Percentiles rank a stretch among this genome's conserved stretches.
Evolutionary conservation across 2,329 filamentous ascomycete species (phyloP).

Genomic region (Colletotrichum spaethianum): DNA sequence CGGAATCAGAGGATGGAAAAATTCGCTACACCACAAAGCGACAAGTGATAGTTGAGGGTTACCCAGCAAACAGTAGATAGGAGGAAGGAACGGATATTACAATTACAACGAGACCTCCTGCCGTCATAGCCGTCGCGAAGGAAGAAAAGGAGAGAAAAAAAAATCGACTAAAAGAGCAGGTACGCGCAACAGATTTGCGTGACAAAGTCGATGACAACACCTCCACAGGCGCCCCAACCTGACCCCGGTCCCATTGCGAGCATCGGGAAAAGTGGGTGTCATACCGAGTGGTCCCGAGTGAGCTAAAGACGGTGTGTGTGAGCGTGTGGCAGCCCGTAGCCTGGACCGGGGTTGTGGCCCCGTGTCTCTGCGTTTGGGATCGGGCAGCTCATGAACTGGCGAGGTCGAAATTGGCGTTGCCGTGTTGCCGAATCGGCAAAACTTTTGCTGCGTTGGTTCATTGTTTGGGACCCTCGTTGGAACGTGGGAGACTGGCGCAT

Average conservation of each 20-base stretch:
- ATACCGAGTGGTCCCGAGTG: slow-evolving; percentile 10
- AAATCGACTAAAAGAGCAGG: background rate
- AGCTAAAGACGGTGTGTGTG: background rate
- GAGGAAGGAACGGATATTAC: background rate
- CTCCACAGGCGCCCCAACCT: slow-evolving; percentile 34
- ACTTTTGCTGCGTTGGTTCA: background rate
- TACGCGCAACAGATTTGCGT: slow-evolving; percentile 18
- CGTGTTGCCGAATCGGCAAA: slow-evolving; percentile 31
- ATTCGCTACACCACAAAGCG: too few species aligned
- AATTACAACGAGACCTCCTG: too few species aligned
- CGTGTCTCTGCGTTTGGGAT: background rate
- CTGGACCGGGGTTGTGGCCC: background rate
- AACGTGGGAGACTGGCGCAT: background rate
- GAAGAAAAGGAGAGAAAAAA: background rate
- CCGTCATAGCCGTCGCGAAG: background rate
- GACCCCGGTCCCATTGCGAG: slow-evolving; percentile 32
- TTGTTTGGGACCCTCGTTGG: background rate
- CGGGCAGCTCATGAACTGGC: background rate
- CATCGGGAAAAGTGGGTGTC: slow-evolving; percentile 18
- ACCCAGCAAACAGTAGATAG: background rate
- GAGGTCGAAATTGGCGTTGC: slow-evolving; percentile 8
- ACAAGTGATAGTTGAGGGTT: background rate
- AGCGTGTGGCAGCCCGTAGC: background rate
- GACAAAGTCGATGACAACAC: slow-evolving; percentile 37
- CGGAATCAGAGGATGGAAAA: background rate